Evolutionary conservation across 208 protist genomes (phyloP), one percentile per base, ranked within the genome.

Genomic region (Crithidia thermophila): DNA sequence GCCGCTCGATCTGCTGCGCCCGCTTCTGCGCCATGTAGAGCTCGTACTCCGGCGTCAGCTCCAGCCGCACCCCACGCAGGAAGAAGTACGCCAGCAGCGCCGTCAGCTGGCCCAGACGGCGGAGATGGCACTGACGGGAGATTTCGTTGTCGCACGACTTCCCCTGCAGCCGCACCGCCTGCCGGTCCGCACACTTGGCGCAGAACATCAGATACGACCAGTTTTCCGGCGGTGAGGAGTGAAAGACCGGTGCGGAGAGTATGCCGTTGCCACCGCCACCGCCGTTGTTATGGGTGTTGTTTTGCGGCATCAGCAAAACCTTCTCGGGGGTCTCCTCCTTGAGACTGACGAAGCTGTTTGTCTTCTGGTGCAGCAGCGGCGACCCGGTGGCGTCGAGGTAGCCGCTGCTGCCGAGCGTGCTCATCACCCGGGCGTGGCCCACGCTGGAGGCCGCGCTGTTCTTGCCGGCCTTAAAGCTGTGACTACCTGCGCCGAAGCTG

Each of bases 141-240:
- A 73, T 53, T 8, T 75, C 69, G 59, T 68, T 70, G 67, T 88
- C 72, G 67, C 62, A 85, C 56, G 68, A 51, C 42, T 60, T 53
- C 8, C 71, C 75, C 16, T 58, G 37, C 47, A 88, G 40, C 42
- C 77, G 63, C 28, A 72, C 47, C 27, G 75, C 65, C 58, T 75
- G 68, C 18, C 65, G 50, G 8, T 74, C 72, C 1, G 13, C 42
- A 51, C 82, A 88, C 36, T 66, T 66, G 37, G 75, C 75, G 57
- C 82, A 88, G 72, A 77, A 85, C 58, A 80, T 70, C 1, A 85
- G 61, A 61, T 81, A 85, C 34, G 76, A 83, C 79, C 82, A 88
- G 34, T 77, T 75, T 3, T 79, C 75, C 4, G 69, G 53, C 13
- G 70, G 68, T 3, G 37, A 62, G 16, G 67, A 33, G 46, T 76